Base-by-base conservation (phyloP, 1,284 basidiomycete genomes). In the Lignosus rhinocerotis region DNA sequence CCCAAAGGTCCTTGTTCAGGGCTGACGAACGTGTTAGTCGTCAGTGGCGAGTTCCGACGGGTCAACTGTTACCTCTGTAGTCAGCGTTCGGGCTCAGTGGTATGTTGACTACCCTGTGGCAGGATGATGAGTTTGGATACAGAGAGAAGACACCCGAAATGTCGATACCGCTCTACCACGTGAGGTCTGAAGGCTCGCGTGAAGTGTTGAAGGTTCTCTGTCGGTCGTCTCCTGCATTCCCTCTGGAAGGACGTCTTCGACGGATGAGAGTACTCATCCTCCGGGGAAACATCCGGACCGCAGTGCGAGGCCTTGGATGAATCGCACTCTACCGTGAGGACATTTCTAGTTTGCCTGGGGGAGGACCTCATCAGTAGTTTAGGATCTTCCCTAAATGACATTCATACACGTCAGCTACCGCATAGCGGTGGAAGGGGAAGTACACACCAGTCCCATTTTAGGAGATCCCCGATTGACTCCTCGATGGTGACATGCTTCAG, bases 401-500 rank as follows among this genome's bases (percentile, higher is more conserved):
- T 30, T 7, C 6, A n/a, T n/a, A n/a, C n/a, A n/a, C n/a, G n/a
- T n/a, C n/a, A n/a, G n/a, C n/a, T n/a, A n/a, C 36, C 16, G 12
- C 8, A 38, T 38, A 38, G 36, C 6, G 3, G 38, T 41, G 17
- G 5, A n/a, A 32, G 21, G 31, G 8, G 19, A 17, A 21, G 8
- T 19, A 53, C 77, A 25, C 67, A 88, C 89, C 88, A 91, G 58
- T 92, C 85, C 68, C 86, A 92, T 6, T 69, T 76, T 2, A 81
- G 83, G 12, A 92, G 74, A 67, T 92, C 89, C 3, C 77, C 74
- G 50, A 91, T 89, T 0, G 90, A 87, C 66, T 90, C 87, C 14
- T 80, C 75, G 45, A 90, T 79, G 0, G 82, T 81, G 8, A 90
- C 80, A 59, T 75, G 76, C 2, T 73, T 74, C 68, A 84, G 80